These are phyloP conservation scores for Nicotiana knightiana DNA, from an alignment of 257 asterid species.

Conservation along the genomic window DNA sequence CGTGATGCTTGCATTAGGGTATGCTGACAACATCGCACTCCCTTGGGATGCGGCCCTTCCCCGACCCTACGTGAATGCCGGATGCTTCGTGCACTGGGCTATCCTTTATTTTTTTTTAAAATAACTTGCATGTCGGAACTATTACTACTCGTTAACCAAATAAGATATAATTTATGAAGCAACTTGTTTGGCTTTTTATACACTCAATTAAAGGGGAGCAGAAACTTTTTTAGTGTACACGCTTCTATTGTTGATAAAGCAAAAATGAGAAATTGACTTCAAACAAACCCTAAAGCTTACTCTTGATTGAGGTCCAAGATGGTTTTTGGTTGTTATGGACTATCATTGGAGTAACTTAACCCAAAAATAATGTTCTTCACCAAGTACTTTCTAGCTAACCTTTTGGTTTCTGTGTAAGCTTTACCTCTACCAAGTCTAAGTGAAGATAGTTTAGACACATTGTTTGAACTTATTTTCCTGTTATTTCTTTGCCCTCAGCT, in stretches of 20 bases:
- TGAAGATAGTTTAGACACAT: background rate
- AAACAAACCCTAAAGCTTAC: background rate
- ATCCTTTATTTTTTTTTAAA: too few relatives aligned
- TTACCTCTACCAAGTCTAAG: background rate
- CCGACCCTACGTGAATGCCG: too few relatives aligned
- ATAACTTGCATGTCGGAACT: background rate
- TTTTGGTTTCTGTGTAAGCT: background rate
- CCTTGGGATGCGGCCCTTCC: too few relatives aligned
- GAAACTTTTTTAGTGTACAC: background rate
- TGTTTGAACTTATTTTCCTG: background rate
- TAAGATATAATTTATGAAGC: background rate
- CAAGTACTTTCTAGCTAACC: background rate
- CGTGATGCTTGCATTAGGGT: too few relatives aligned
- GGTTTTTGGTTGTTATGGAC: background rate
- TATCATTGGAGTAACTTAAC: background rate
- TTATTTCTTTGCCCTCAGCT: conserved; percentile 25
- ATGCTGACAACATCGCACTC: too few relatives aligned
- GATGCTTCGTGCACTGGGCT: too few relatives aligned
- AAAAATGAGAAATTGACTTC: too few relatives aligned
- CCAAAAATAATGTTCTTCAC: background rate
- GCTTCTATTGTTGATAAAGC: background rate
- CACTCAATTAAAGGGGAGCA: background rate
- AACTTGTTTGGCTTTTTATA: background rate
- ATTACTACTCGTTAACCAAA: background rate
- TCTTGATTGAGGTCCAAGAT: background rate